Evolutionary conservation across 2,329 filamentous ascomycete species (phyloP), one percentile per base, ranked within the genome.

Genomic region (Microdochium paspali): DNA sequence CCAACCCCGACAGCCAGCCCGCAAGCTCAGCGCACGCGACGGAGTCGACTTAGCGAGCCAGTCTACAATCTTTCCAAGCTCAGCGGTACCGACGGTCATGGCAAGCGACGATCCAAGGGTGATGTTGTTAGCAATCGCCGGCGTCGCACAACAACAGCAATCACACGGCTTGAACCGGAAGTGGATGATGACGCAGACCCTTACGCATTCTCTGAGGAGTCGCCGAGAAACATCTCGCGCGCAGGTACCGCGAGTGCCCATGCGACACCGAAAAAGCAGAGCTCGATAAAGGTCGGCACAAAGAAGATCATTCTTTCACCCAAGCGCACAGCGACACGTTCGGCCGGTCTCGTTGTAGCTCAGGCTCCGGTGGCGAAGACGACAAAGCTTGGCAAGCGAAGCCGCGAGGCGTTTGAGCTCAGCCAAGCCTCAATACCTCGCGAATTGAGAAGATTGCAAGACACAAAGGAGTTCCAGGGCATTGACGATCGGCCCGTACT

Each of bases 41-140:
- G 82, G 57, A 67, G 72, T 31, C 74, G 77, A 51, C 57, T 66
- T n/a, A 74, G 71, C 46, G 68, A 79, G 18, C 73, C 77, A 12
- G 76, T 82, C 15, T 88, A 88, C 66, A 88, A 88, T 56, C 66
- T 85, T 15, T 72, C 79, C 53, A 74, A 77, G 55, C 69, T 85
- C 46, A 75, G 73, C 49, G 81, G 82, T 54, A 85, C 79, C 44
- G 73, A 75, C 24, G 71, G 75, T 40, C 80, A 84, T 54, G 80
- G 74, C 45, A 78, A 74, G 55, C 73, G 67, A 65, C 72, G 66
- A 63, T 61, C 72, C 42, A 78, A 75, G 43, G 72, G 76, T 50
- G 74, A 79, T 51, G 55, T 62, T 24, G 68, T 72, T 10, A 58
- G 63, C 26, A 63, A 71, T 32, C 66, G 69, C 50, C 68, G 68